A percentile compares a stretch with the other conserved stretches of the same genome.
phyloP scores from a whole-genome alignment of 1,284 basidiomycete species.

The Wolfiporia cocos region DNA sequence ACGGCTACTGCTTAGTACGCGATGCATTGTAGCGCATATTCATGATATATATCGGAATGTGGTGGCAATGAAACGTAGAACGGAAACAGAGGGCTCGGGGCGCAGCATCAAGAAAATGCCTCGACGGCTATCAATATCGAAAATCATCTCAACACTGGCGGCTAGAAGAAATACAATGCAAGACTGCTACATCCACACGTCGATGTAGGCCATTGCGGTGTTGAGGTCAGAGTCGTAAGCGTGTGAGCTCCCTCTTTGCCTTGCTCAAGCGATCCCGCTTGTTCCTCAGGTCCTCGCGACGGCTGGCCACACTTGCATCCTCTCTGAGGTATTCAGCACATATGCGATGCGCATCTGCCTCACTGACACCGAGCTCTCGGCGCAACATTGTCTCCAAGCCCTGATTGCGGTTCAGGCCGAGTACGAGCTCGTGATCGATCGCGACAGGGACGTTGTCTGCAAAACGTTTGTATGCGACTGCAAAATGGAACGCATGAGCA shows the following conservation, averaged over 20 bases:
- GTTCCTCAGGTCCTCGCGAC: slow-evolving; percentile 42
- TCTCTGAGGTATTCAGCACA: slow-evolving; percentile 51
- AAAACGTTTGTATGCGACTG: slow-evolving; percentile 68
- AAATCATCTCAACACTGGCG: too few species aligned
- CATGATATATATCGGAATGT: too few species aligned
- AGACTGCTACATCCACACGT: too few species aligned
- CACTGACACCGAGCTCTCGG: slow-evolving; percentile 36
- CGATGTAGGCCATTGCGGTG: too few species aligned
- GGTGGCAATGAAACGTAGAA: too few species aligned
- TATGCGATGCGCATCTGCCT: slow-evolving; percentile 36
- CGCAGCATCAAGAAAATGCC: too few species aligned
- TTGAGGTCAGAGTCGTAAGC: too few species aligned
- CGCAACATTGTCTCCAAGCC: slow-evolving; percentile 40
- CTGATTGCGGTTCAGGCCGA: slow-evolving; percentile 27
- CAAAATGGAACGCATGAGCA: neutral
- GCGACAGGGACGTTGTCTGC: slow-evolving; percentile 56
- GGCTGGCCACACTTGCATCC: slow-evolving; percentile 33
- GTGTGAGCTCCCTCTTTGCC: slow-evolving; percentile 44
- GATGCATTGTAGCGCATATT: too few species aligned
- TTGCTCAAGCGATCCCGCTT: slow-evolving; percentile 45
- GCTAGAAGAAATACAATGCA: too few species aligned
- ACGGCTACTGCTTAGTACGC: too few species aligned
- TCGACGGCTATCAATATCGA: too few species aligned
- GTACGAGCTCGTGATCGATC: slow-evolving; percentile 58
- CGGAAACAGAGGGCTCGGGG: too few species aligned